Conservation (phyloP, 75 land plant genomes). For the Gnetum montanum region DNA sequence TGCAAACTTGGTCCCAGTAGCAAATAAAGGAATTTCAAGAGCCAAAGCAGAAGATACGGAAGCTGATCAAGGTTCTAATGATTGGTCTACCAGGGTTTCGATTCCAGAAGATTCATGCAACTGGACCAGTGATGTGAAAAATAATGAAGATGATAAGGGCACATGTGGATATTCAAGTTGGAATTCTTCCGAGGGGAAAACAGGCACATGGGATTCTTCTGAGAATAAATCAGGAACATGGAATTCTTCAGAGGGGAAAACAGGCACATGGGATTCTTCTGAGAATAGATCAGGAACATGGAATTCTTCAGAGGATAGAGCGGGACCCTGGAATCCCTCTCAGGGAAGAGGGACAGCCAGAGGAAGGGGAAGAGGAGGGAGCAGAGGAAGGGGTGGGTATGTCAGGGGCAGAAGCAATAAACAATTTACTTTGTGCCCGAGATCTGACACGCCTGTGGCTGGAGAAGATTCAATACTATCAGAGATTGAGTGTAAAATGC, state of each 20-base stretch:
- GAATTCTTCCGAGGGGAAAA: background rate
- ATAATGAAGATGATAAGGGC: background rate
- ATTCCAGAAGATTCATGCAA: too few species aligned
- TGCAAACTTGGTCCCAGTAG: too few species aligned
- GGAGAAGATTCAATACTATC: background rate
- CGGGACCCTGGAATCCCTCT: background rate
- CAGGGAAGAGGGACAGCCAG: background rate
- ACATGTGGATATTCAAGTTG: background rate
- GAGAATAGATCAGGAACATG: too few species aligned
- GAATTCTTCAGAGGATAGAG: background rate
- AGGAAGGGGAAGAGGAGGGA: background rate
- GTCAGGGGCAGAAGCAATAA: background rate
- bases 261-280: background rate
- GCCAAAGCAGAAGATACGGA: too few species aligned
- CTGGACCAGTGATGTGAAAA: background rate
- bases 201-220: background rate
- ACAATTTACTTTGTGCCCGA: conserved; percentile 1
- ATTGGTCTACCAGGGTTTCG: too few species aligned
- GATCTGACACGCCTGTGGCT: background rate
- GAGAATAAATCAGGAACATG: too few species aligned
- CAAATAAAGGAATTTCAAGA: too few species aligned
- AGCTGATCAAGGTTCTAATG: too few species aligned
- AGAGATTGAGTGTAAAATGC: background rate
- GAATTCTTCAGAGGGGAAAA: background rate
- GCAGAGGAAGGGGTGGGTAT: background rate